Percentiles rank a stretch among this genome's conserved stretches.
phyloP scores from a whole-genome alignment of 805 yeast genomes.

The Tetrapisispora pingtungensis region DNA sequence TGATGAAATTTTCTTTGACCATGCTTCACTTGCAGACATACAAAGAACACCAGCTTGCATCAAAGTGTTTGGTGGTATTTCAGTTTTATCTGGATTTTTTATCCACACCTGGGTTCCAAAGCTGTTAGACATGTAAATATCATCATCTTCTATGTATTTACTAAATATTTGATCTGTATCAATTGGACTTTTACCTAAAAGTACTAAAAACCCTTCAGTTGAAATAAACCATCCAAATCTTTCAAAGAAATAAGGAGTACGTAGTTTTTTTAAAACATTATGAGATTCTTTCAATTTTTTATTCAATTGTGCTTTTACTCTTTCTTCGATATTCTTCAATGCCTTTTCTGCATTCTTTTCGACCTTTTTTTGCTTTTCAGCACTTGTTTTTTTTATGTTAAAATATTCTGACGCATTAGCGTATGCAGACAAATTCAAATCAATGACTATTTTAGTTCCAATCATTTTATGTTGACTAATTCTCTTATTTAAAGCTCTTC shows the following conservation, averaged over 20 bases:
- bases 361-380: slow-evolving; percentile 69
- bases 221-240: slow-evolving; percentile 93
- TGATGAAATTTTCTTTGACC: slow-evolving; percentile 77
- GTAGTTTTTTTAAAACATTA: slow-evolving; percentile 43
- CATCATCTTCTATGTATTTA: slow-evolving; percentile 65
- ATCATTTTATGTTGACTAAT: slow-evolving; percentile 8
- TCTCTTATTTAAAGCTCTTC: slow-evolving; percentile 3
- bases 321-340: slow-evolving; percentile 69
- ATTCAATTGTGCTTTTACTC: slow-evolving; percentile 62
- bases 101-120: slow-evolving; percentile 69
- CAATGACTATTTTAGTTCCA: slow-evolving; percentile 48
- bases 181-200: slow-evolving; percentile 74
- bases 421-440: slow-evolving; percentile 62
- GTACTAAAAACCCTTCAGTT: slow-evolving; percentile 73
- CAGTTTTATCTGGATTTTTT: slow-evolving; percentile 65
- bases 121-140: slow-evolving; percentile 65
- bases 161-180: slow-evolving; percentile 77
- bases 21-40: slow-evolving; percentile 73
- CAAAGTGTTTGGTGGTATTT: slow-evolving; percentile 78
- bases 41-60: slow-evolving; percentile 84
- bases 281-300: slow-evolving; percentile 50
- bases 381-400: slow-evolving; percentile 64
- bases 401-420: slow-evolving; percentile 84
- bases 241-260: slow-evolving; percentile 84
- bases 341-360: slow-evolving; percentile 70